Percentiles rank a stretch among this genome's conserved stretches.
phyloP scores from a whole-genome alignment of 2,329 filamentous ascomycete species.

The Venturia asperata region DNA sequence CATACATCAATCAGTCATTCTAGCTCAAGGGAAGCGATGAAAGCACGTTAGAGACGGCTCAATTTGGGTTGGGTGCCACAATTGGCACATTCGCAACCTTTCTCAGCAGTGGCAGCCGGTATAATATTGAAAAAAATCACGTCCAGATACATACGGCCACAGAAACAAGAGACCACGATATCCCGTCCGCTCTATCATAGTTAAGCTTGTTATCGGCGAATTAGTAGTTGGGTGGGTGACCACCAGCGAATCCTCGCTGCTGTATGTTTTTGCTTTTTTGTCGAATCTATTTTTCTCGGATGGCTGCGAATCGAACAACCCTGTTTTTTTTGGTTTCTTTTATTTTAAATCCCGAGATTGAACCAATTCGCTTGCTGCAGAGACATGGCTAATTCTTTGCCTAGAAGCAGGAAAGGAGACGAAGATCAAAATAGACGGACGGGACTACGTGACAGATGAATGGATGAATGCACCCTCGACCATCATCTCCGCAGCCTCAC shows the following conservation, averaged over 20 bases:
- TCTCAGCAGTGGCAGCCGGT: background rate
- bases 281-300: background rate
- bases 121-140: background rate
- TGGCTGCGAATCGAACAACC: background rate
- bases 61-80: background rate
- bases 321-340: too few species aligned
- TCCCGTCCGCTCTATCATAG: too few species aligned
- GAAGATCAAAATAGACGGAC: constrained; percentile 4
- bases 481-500: constrained; percentile 66
- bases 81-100: background rate
- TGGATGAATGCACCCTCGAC: constrained; percentile 81
- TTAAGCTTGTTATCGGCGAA: too few species aligned
- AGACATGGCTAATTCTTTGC: background rate
- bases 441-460: constrained; percentile 56
- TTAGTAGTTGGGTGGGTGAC: background rate
- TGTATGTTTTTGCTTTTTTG: background rate
- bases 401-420: background rate
- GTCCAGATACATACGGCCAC: background rate
- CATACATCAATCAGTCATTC: background rate
- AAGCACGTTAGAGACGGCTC: background rate
- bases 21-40: background rate
- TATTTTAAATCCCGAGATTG: too few species aligned
- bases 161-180: background rate
- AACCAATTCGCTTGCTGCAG: background rate
- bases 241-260: background rate